Evolutionary conservation across 108 stramenopile genomes (phyloP), one percentile per base, ranked within the genome.

Genomic region (Pseudonitzschia multistriata): DNA sequence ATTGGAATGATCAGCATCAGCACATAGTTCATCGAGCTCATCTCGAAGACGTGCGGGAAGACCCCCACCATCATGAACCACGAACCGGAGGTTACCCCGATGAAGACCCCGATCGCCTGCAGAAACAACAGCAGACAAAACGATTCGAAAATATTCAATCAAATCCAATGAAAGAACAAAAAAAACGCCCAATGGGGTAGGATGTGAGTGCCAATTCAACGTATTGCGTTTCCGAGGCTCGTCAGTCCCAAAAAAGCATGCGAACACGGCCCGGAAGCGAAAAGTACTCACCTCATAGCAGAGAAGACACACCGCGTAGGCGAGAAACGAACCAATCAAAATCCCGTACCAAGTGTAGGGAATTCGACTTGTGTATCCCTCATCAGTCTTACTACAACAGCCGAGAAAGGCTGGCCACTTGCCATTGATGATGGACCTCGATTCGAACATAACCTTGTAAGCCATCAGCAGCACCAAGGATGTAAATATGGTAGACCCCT

Each of bases 381-480:
- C 89, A 3, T 80, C 79, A 29, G 68, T 73, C 21, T 75, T 75
- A 45, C 78, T 81, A 15, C 74, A 68, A 66, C 83, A 88, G 4
- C 80, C 80, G 10, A 40, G 48, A 61, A 85, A 88, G 27, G 88
- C 73, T 27, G 89, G 89, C 55, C 81, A 93, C 31, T 76, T 70
- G 28, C 92, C 92, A 66, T 87, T 60, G 50, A 93, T 78, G 25
- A 93, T 53, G 1, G 92, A 89, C 35, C 76, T 76, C n/a, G 83
- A 79, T 70, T 93, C 92, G 52, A 77, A 90, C 56, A 91, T 66
- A 37, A 86, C 80, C 80, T 95, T 95, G 79, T 82, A 70, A 13
- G 83, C 88, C 24, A 95, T 73, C 11, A 83, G 53, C 34, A 88
- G 71, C 30, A 92, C 74, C 62, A 95, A 49, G 57, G 75, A 79